A percentile compares a stretch with the other conserved stretches of the same genome.
Conservation (phyloP, 352 stramenopile species). For the Globisporangium cederbergense region DNA sequence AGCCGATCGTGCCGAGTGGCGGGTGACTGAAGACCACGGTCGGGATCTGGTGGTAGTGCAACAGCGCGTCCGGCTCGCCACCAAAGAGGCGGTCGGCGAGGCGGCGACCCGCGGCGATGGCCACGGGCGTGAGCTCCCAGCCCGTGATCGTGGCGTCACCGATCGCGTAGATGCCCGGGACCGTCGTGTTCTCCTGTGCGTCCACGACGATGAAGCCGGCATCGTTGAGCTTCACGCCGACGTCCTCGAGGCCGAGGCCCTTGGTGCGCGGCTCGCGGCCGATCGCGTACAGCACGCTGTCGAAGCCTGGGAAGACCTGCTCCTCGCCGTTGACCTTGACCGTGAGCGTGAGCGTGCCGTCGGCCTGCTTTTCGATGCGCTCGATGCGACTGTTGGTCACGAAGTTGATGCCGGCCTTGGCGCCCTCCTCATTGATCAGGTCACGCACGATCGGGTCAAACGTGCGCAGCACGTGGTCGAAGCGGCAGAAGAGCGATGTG, state of each 20-base stretch:
- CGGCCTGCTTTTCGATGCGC: constrained; percentile 80
- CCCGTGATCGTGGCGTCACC: constrained; percentile 87
- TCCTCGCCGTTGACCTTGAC: constrained; percentile 57
- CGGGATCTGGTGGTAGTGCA: constrained; percentile 93
- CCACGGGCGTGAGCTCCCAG: constrained; percentile 85
- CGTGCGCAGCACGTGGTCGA: constrained; percentile 78
- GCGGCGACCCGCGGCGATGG: constrained; percentile 83
- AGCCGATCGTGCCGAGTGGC: constrained; percentile 93
- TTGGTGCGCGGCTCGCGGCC: constrained; percentile 89
- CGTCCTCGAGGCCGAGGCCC: constrained; percentile 72
- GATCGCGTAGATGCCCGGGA: constrained; percentile 87
- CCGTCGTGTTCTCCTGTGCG: constrained; percentile 89
- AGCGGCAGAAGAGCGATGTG: constrained; percentile 88
- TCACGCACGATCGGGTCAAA: constrained; percentile 90
- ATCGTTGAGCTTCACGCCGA: constrained; percentile 80
- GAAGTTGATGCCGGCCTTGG: constrained; percentile 55
- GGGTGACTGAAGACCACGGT: constrained; percentile 97
- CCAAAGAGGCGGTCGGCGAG: constrained; percentile 92
- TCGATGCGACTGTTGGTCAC: constrained; percentile 49
- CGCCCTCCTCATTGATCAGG: constrained; percentile 72
- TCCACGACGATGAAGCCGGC: constrained; percentile 90
- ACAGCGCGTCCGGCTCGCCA: constrained; percentile 61
- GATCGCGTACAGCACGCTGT: constrained; percentile 64
- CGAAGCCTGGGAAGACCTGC: constrained; percentile 34
- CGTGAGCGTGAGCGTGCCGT: constrained; percentile 79